Percentiles rank a stretch among this genome's conserved stretches.
Evolutionary conservation across 2,329 filamentous ascomycete species (phyloP).

Genomic region (Thelonectria olida): DNA sequence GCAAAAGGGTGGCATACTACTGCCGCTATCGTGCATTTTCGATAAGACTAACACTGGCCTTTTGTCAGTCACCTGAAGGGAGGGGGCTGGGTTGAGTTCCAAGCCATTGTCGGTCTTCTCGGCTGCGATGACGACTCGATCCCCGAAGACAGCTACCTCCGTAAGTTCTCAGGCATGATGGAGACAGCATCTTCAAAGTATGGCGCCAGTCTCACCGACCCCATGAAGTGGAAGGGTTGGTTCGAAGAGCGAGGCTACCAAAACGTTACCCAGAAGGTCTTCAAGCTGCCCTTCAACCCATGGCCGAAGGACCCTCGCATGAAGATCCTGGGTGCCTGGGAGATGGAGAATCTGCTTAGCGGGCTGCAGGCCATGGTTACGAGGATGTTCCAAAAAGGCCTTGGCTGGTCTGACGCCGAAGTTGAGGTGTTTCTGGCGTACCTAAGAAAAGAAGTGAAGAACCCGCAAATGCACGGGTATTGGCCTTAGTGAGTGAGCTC

Average conservation of each 20-base stretch:
- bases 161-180: constrained; percentile 40
- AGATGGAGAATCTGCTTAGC: constrained; percentile 36
- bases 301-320: constrained; percentile 60
- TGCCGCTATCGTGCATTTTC: neutral
- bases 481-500: constrained; percentile 34
- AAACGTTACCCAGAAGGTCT: constrained; percentile 56
- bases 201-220: constrained; percentile 41
- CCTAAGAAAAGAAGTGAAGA: constrained; percentile 33
- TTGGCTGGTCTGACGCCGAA: constrained; percentile 34
- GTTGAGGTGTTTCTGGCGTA: constrained; percentile 33
- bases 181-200: constrained; percentile 39
- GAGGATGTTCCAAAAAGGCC: constrained; percentile 44
- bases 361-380: constrained; percentile 43
- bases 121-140: constrained; percentile 36
- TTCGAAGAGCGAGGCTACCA: constrained; percentile 61
- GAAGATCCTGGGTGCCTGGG: constrained; percentile 56
- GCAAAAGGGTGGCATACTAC: neutral
- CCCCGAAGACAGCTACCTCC: constrained; percentile 32
- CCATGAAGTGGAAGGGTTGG: constrained; percentile 41
- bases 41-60: neutral
- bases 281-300: constrained; percentile 56
- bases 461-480: constrained; percentile 33
- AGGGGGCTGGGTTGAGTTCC: constrained; percentile 33
- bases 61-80: constrained; percentile 19
- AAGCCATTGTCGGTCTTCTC: constrained; percentile 35